Conservation (phyloP, 495 filamentous ascomycete genomes). For the Aspergillus mulundensis region DNA sequence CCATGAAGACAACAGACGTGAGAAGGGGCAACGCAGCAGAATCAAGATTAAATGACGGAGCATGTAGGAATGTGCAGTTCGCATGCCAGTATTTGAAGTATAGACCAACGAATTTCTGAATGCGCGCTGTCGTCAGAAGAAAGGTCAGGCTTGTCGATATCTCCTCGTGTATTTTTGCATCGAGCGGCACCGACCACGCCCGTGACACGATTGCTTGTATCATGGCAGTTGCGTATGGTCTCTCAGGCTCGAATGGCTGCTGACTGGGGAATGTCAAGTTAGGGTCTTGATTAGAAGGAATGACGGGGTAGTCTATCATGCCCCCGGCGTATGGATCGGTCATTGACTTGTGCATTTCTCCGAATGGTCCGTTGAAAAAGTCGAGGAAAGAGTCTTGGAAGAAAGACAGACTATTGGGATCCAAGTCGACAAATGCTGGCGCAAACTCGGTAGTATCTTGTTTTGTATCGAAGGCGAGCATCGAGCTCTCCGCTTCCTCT, state of each 20-base stretch:
- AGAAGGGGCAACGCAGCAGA: constrained; percentile 35
- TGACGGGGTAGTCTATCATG: constrained; percentile 17
- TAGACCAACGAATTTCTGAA: constrained; percentile 36
- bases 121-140: constrained; percentile 39
- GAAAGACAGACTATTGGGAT: constrained; percentile 27
- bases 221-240: constrained; percentile 33
- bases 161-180: constrained; percentile 36
- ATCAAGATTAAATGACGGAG: constrained; percentile 38
- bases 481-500: constrained; percentile 20
- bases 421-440: constrained; percentile 23
- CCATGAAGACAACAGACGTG: constrained; percentile 39
- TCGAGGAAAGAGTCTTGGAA: constrained; percentile 40
- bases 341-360: constrained; percentile 24
- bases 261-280: constrained; percentile 16
- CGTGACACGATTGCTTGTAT: constrained; percentile 36
- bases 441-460: constrained; percentile 15
- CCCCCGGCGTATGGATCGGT: constrained; percentile 21
- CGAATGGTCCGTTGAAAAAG: constrained; percentile 42
- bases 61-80: constrained; percentile 40
- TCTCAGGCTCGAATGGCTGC: constrained; percentile 32
- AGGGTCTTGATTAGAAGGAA: constrained; percentile 19
- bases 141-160: constrained; percentile 37
- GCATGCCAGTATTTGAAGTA: constrained; percentile 48
- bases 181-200: constrained; percentile 35
- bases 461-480: constrained; percentile 20